These are phyloP conservation scores for Xylaria cubensis DNA, from an alignment of 495 filamentous ascomycete species.

Conservation along the genomic window DNA sequence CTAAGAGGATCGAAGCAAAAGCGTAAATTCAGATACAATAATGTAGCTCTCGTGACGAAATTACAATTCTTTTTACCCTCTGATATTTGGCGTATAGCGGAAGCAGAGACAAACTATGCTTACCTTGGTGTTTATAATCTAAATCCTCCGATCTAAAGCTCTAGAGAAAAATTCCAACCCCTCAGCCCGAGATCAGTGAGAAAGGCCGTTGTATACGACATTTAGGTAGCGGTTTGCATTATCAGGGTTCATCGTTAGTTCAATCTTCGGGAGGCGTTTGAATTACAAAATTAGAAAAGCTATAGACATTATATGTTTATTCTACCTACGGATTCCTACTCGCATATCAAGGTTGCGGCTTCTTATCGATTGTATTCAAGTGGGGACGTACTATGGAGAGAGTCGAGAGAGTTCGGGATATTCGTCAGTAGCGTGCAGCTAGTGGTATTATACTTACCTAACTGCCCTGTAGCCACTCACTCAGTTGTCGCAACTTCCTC, in stretches of 20 bases:
- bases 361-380: not conserved
- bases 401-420: too few species aligned
- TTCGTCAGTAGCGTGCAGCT: too few species aligned
- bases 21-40: not conserved
- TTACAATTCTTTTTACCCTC: not conserved
- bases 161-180: not conserved
- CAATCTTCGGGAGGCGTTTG: not conserved
- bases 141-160: not conserved
- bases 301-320: not conserved
- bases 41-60: not conserved
- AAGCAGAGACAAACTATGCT: not conserved
- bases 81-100: not conserved
- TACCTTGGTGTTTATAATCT: constrained; percentile 16
- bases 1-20: too few species aligned
- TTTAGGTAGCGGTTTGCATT: not conserved
- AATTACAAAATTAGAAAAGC: not conserved
- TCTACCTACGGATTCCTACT: too few species aligned
- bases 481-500: not conserved
- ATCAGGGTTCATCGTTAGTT: not conserved
- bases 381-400: too few species aligned
- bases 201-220: not conserved
- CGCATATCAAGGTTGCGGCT: too few species aligned
- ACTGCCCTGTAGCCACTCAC: not conserved
- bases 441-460: not conserved
- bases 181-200: not conserved